phyloP scores from a whole-genome alignment of 2,329 filamentous ascomycete species.

The Botryosphaeria dothidea region DNA sequence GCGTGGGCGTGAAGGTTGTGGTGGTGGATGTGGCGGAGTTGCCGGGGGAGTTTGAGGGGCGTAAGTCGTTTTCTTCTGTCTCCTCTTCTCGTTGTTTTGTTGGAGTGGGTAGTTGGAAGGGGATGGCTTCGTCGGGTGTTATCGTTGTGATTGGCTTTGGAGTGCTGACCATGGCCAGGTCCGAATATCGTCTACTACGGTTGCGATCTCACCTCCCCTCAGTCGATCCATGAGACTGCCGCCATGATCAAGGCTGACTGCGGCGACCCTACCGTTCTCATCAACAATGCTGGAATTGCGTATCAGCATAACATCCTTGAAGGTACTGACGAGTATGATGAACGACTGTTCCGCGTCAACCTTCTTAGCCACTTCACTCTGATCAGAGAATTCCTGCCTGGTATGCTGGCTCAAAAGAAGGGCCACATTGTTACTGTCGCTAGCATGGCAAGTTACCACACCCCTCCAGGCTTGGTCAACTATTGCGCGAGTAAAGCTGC shows the following conservation, averaged over 20 bases:
- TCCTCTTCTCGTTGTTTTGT: background rate
- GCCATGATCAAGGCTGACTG: slow-evolving; percentile 26
- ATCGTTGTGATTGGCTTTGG: too few species aligned
- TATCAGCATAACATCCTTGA: slow-evolving; percentile 17
- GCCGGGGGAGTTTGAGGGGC: slow-evolving; percentile 26
- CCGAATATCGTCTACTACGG: slow-evolving; percentile 30
- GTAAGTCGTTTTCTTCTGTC: slow-evolving; percentile 21
- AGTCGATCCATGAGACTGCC: slow-evolving; percentile 25
- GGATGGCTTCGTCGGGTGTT: too few species aligned
- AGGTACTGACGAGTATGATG: slow-evolving; percentile 29
- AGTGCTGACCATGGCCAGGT: slow-evolving; percentile 9
- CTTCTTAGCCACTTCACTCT: slow-evolving; percentile 31
- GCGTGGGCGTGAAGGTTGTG: slow-evolving; percentile 41
- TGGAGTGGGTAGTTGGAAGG: too few species aligned
- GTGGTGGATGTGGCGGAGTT: slow-evolving; percentile 28
- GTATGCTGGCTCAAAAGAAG: slow-evolving; percentile 31
- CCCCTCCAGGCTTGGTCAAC: slow-evolving; percentile 28
- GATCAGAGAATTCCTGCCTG: slow-evolving; percentile 33
- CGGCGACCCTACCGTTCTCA: slow-evolving; percentile 30
- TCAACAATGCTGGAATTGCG: slow-evolving; percentile 35
- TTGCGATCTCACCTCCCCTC: slow-evolving; percentile 29
- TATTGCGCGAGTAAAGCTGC: slow-evolving; percentile 33
- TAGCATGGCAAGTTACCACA: slow-evolving; percentile 32
- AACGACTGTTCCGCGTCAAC: slow-evolving; percentile 33
- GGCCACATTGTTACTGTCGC: slow-evolving; percentile 34